Evolutionary conservation across 2,329 filamentous ascomycete species (phyloP), one percentile per base, ranked within the genome.

Genomic region (Mycocentrospora acerina): DNA sequence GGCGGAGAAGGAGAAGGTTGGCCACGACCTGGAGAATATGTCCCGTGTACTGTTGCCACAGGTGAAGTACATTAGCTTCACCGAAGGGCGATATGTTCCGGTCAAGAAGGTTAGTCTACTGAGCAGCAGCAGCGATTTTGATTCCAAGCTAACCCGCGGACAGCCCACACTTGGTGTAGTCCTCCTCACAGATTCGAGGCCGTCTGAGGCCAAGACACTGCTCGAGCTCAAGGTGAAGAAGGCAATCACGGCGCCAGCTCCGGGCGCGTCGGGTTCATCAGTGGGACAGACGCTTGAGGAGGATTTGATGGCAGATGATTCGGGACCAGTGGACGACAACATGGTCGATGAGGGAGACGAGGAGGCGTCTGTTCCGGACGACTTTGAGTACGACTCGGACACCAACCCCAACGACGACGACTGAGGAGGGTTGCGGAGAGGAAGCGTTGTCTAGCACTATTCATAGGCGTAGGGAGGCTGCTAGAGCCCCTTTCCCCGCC

Each of bases 11-110:
- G 93, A 98, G 74, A 97, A 95, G 80, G 80, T 95, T 42, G 93
- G 93, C 54, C 96, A 93, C 66, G 90, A 96, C 50, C 80, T 98
- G 46, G 88, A 93, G 64, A 98, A 98, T 75, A 94, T 98, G 89
- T 94, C 87, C 37, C 82, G 93, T 57, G 90, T 98, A 24, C 80
- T 98, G 32, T 93, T 90, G 1, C 81, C 82, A 31, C 93, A 98
- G 73, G 80, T 97, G 61, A 95, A 95, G 75, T 96, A 91, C 68
- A 88, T 98, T 62, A 95, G 83, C 68, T 95, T 98, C 77, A 82
- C 88, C 32, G 81, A 88, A 48, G 87, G 88, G 30, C 84, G 94
- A 55, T 98, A 96, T 71, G 88, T 87, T 76, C 91, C 93, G 24
- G 90, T 97, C 48, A 88, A 88, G 74, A 84, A 95, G 81, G 88